Evolutionary conservation across 805 yeast genomes (phyloP).

Genomic region (Candida yuanshanica): DNA sequence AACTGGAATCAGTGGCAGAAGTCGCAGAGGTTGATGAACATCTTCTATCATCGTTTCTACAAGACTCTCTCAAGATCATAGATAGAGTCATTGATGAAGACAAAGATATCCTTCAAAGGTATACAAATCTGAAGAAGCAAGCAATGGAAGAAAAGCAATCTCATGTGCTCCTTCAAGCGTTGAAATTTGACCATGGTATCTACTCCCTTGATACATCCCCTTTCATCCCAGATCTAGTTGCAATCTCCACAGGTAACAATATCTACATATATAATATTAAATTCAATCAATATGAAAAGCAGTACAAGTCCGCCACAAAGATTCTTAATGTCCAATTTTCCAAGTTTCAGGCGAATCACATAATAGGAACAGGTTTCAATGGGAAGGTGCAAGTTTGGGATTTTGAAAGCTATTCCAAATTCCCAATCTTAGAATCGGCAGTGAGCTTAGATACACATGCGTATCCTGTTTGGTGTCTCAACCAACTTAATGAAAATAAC

Average conservation of each 20-base stretch:
- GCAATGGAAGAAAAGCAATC: conserved; percentile 11
- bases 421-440: conserved; percentile 14
- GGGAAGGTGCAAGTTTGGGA: conserved; percentile 53
- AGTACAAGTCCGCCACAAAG: conserved; percentile 35
- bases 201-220: conserved; percentile 17
- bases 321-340: conserved; percentile 38
- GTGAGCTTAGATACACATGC: conserved; percentile 17
- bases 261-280: conserved; percentile 20
- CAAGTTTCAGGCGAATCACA: conserved; percentile 29
- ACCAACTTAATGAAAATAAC: conserved; percentile 17
- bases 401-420: conserved; percentile 5
- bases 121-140: conserved; percentile 9
- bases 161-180: conserved; percentile 1
- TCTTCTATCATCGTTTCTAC: conserved; percentile 12
- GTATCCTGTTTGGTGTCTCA: conserved; percentile 19
- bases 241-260: conserved; percentile 12
- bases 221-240: conserved; percentile 16
- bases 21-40: conserved; percentile 5
- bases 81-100: conserved; percentile 24
- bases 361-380: conserved; percentile 44
- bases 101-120: conserved; percentile 20
- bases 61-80: conserved; percentile 20
- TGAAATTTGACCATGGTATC: conserved; percentile 9
- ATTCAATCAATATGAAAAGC: conserved; percentile 28
- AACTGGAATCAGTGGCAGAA: not conserved